Conservation (phyloP, 768 basidiomycete species). For the Macrolepiota dolichaula region DNA sequence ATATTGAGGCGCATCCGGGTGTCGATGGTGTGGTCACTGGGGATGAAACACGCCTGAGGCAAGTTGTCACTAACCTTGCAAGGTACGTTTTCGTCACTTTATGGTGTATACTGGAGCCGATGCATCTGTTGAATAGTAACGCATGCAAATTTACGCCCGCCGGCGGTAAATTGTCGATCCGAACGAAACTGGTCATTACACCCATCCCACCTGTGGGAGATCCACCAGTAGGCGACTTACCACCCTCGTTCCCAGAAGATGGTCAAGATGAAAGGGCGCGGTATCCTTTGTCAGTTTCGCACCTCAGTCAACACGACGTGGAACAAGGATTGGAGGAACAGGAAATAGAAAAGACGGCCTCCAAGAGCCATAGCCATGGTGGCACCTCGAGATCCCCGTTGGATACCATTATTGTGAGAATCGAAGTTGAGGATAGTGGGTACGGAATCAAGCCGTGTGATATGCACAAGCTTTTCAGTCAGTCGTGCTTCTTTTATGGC, state of each 20-base stretch:
- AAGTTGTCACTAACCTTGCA: conserved; percentile 82
- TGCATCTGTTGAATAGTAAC: conserved; percentile 39
- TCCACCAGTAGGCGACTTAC: conserved; percentile 11
- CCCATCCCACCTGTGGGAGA: conserved; percentile 17
- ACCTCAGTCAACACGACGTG: conserved; percentile 8
- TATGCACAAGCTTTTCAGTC: conserved; percentile 72
- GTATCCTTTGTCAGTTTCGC: conserved; percentile 2
- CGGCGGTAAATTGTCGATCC: conserved; percentile 65
- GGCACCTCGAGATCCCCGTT: conserved; percentile 15
- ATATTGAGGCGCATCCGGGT: conserved; percentile 41
- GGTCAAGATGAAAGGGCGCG: neutral
- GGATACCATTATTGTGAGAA: conserved; percentile 76
- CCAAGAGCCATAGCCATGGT: neutral
- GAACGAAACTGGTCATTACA: conserved; percentile 56
- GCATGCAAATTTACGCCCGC: conserved; percentile 78
- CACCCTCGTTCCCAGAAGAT: conserved; percentile 1
- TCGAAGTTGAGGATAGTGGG: conserved; percentile 79
- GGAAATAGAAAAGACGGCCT: conserved; percentile 23
- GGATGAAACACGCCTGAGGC: conserved; percentile 78
- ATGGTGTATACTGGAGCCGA: neutral
- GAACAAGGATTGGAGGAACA: conserved; percentile 13
- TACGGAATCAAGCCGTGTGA: conserved; percentile 50
- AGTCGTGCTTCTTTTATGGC: conserved; percentile 20
- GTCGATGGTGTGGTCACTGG: conserved; percentile 74
- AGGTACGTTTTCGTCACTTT: conserved; percentile 38